Evolutionary conservation across 306 rosid genomes (phyloP), one percentile per base, ranked within the genome.

Genomic region (Glycine soja): DNA sequence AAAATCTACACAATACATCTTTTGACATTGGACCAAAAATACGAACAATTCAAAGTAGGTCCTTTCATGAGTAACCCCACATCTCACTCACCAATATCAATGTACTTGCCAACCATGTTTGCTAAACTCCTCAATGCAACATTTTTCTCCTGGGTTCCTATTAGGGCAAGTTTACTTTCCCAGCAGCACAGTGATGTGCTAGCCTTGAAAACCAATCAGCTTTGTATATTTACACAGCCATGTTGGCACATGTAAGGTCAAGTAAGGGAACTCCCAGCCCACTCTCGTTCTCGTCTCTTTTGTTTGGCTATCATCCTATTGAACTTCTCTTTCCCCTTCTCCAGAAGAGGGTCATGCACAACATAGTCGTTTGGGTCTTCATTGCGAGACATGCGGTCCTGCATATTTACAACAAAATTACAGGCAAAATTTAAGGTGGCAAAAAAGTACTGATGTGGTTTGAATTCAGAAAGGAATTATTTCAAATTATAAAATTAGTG

Each of bases 281-380:
- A 87, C 71, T 87, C 90, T 4, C 90, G 90, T 61, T 78, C 86
- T 65, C 82, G 84, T 64, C 71, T 81, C 85, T 90, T 93, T 82
- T 89, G 97, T 86, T 95, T 93, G 76, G 99, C 98, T 82, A 88
- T 90, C 99, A 95, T 88, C 86, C 74, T 86, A 81, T 93, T 93
- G 70, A 93, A 93, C 86, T 95, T 95, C 86, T 95, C 97, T 84
- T 93, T 92, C 10, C 97, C 98, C 82, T 95, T 95, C 90, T 93
- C 99, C 87, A 95, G 80, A 87, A 91, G 97, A 58, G 98, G 98
- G 83, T 95, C 99, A 58, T 75, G 94, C 80, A 95, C 90, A 64
- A 90, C 93, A 10, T 95, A 95, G 84, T 95, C 99, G 62, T 95
- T 89, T 3, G 90, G 88, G 82, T 93, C 92, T 11, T 93, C 94